These are phyloP conservation scores for Scutellaria barbata DNA, from an alignment of 257 asterid species.

Conservation along the genomic window DNA sequence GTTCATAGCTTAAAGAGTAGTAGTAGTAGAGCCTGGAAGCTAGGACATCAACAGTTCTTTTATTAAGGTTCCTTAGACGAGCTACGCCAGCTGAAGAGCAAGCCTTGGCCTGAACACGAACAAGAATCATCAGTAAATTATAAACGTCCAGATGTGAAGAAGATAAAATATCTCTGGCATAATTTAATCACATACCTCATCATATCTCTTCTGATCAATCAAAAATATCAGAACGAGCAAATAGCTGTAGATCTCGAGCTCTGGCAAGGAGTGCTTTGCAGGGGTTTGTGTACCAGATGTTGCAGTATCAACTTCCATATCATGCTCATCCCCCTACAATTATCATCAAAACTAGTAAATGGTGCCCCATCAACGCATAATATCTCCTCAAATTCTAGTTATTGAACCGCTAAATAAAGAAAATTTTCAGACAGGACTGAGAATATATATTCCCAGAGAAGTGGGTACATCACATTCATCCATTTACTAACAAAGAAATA, in stretches of 20 bases:
- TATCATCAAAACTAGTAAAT: slow-evolving; percentile 31
- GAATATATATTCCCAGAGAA: neutral
- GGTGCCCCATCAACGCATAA: neutral
- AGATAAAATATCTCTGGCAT: neutral
- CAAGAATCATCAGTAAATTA: slow-evolving; percentile 27
- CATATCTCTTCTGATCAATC: slow-evolving; percentile 70
- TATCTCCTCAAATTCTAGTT: neutral
- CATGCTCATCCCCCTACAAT: slow-evolving; percentile 62
- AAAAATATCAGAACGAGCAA: slow-evolving; percentile 65
- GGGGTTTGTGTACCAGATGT: slow-evolving; percentile 54
- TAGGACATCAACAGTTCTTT: slow-evolving; percentile 74
- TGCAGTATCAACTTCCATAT: slow-evolving; percentile 63
- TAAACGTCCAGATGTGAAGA: slow-evolving; percentile 15
- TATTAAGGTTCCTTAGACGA: slow-evolving; percentile 61
- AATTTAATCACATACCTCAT: slow-evolving; percentile 51
- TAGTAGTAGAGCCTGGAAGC: slow-evolving; percentile 77
- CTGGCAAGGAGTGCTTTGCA: slow-evolving; percentile 64
- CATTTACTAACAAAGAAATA: neutral
- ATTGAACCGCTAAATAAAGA: slow-evolving; percentile 18
- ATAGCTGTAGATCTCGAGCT: slow-evolving; percentile 72
- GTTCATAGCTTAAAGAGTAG: slow-evolving; percentile 79
- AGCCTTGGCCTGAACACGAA: slow-evolving; percentile 64
- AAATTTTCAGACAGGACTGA: neutral
- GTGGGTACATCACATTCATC: neutral
- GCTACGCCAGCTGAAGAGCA: slow-evolving; percentile 79